These are phyloP conservation scores for Phlebopus sp. DNA, from an alignment of 1,284 basidiomycete species.

Conservation along the genomic window DNA sequence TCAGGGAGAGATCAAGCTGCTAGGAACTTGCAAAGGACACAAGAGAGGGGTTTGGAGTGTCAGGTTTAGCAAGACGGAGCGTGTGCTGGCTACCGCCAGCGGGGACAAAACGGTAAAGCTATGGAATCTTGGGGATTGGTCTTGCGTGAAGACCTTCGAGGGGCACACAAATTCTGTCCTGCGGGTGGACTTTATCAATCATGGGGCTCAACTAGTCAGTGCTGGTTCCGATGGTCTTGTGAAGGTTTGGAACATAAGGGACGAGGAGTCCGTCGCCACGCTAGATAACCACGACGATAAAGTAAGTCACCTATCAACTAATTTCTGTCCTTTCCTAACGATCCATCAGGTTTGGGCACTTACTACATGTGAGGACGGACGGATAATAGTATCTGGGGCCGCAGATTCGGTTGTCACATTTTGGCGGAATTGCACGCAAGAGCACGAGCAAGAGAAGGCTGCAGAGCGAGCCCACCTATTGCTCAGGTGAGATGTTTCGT, in stretches of 20 bases:
- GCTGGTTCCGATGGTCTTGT: slow-evolving; percentile 92
- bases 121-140: slow-evolving; percentile 91
- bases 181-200: slow-evolving; percentile 84
- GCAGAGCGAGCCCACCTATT: slow-evolving; percentile 68
- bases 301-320: slow-evolving; percentile 42
- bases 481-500: slow-evolving; percentile 59
- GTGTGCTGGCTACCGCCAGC: slow-evolving; percentile 88
- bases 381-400: slow-evolving; percentile 84
- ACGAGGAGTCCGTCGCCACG: slow-evolving; percentile 85
- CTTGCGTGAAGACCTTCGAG: slow-evolving; percentile 93
- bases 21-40: slow-evolving; percentile 93
- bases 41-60: slow-evolving; percentile 97
- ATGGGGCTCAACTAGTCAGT: slow-evolving; percentile 85
- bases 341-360: slow-evolving; percentile 84
- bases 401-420: slow-evolving; percentile 93
- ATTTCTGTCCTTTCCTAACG: slow-evolving; percentile 3
- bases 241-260: slow-evolving; percentile 92
- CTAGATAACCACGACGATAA: slow-evolving; percentile 97
- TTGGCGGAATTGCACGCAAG: slow-evolving; percentile 91
- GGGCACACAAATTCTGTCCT: slow-evolving; percentile 98
- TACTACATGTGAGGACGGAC: slow-evolving; percentile 74
- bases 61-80: slow-evolving; percentile 81
- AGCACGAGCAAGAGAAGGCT: slow-evolving; percentile 73
- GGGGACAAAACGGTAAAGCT: slow-evolving; percentile 93
- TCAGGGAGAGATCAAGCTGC: slow-evolving; percentile 68